Percentiles rank a stretch among this genome's conserved stretches.
phyloP scores from a whole-genome alignment of 768 basidiomycete genomes.

The Tricholoma terreum region DNA sequence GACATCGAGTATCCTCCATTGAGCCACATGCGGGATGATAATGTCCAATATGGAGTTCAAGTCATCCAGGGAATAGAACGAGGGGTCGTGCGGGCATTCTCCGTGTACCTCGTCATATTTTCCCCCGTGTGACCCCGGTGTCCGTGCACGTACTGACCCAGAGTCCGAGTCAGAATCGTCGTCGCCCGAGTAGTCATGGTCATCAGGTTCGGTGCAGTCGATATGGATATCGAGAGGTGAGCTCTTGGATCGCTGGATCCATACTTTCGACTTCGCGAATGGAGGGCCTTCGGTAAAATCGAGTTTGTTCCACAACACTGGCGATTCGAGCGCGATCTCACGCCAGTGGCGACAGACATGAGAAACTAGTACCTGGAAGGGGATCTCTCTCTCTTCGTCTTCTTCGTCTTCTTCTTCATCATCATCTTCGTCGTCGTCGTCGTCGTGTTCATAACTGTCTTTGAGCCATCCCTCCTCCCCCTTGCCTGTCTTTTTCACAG shows the following conservation, averaged over 20 bases:
- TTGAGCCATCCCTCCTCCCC: neutral
- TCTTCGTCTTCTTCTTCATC: slow-evolving; percentile 11
- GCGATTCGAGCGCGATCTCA: slow-evolving; percentile 46
- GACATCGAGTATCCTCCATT: slow-evolving; percentile 53
- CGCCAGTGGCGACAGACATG: slow-evolving; percentile 66
- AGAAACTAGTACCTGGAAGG: slow-evolving; percentile 55
- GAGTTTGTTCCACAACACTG: slow-evolving; percentile 55
- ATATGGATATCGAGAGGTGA: slow-evolving; percentile 54
- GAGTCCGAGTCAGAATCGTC: slow-evolving; percentile 24
- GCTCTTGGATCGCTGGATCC: slow-evolving; percentile 52
- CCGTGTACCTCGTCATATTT: slow-evolving; percentile 19
- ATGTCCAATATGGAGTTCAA: slow-evolving; percentile 37
- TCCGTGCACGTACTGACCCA: neutral
- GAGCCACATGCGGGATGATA: slow-evolving; percentile 48
- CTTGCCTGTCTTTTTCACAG: slow-evolving; percentile 7
- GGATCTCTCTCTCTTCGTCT: slow-evolving; percentile 14
- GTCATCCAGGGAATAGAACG: slow-evolving; percentile 31
- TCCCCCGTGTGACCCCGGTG: slow-evolving; percentile 1
- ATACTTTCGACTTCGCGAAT: slow-evolving; percentile 40
- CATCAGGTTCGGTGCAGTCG: slow-evolving; percentile 35
- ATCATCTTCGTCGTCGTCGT: slow-evolving; percentile 15
- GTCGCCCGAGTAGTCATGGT: slow-evolving; percentile 11
- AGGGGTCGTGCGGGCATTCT: slow-evolving; percentile 15
- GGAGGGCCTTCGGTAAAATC: slow-evolving; percentile 37
- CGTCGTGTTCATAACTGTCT: slow-evolving; percentile 6